A percentile compares a stretch with the other conserved stretches of the same genome.
phyloP scores from a whole-genome alignment of 2,329 filamentous ascomycete species.

The Epichloe amarillans region DNA sequence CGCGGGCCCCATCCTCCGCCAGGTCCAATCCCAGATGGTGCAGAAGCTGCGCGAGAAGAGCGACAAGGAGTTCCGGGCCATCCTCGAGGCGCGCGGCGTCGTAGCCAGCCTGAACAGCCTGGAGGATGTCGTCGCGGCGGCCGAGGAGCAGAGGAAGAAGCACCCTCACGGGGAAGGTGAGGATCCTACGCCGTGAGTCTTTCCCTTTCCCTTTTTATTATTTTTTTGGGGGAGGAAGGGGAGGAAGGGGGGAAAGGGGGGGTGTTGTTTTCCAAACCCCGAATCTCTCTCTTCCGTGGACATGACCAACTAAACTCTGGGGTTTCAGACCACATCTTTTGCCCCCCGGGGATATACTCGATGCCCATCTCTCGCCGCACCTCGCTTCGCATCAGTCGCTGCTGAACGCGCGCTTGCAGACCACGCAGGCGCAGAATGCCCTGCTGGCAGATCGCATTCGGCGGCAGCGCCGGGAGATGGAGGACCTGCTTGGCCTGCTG shows the following conservation, averaged over 20 bases:
- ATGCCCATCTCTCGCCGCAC: conserved; percentile 41
- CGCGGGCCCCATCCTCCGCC: conserved; percentile 36
- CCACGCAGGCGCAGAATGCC: conserved; percentile 43
- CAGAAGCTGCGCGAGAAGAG: conserved; percentile 40
- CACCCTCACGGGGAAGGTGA: neutral
- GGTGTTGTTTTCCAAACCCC: too few species aligned
- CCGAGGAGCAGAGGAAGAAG: conserved; percentile 9
- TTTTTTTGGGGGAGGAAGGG: too few species aligned
- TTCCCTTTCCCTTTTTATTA: too few species aligned
- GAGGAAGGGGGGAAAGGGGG: too few species aligned
- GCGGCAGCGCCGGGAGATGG: conserved; percentile 42
- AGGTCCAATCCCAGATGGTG: conserved; percentile 46
- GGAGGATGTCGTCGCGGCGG: conserved; percentile 33
- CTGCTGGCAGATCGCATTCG: conserved; percentile 36
- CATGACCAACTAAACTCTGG: neutral
- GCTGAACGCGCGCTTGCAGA: conserved; percentile 44
- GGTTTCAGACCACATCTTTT: conserved; percentile 38
- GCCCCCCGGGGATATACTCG: conserved; percentile 36
- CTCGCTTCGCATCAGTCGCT: conserved; percentile 39
- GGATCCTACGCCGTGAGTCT: too few species aligned
- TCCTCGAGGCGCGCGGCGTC: conserved; percentile 37
- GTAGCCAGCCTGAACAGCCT: conserved; percentile 46
- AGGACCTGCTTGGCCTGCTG: conserved; percentile 32
- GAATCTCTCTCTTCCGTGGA: too few species aligned
- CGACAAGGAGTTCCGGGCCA: conserved; percentile 43